A percentile compares a stretch with the other conserved stretches of the same genome.
Evolutionary conservation across 148 eudicot genomes (phyloP).

Genomic region (Gaultheria prostrata): DNA sequence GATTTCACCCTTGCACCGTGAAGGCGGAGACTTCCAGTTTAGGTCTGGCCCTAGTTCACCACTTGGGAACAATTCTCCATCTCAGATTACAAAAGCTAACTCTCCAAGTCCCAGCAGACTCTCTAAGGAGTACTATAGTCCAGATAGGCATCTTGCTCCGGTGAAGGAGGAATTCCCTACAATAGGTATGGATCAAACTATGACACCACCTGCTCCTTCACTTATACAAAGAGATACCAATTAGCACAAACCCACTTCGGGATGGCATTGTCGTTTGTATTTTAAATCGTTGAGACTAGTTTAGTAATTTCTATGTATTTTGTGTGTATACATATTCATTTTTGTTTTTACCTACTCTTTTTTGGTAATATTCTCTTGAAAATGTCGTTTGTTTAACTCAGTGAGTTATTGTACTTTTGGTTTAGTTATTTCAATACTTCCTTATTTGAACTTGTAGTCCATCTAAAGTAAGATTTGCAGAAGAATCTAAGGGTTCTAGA

Average conservation of each 20-base stretch:
- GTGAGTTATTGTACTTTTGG: background rate
- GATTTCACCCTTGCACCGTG: slow-evolving; percentile 40
- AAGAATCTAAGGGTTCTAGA: background rate
- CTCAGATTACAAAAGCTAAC: slow-evolving; percentile 18
- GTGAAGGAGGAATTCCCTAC: slow-evolving; percentile 32
- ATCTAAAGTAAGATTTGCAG: background rate
- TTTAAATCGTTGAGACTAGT: background rate
- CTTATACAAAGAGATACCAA: slow-evolving; percentile 30
- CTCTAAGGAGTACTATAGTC: slow-evolving; percentile 24
- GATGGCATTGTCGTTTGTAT: background rate
- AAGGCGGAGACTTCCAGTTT: slow-evolving; percentile 31
- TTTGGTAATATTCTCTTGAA: background rate
- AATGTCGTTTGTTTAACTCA: background rate
- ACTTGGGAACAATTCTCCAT: slow-evolving; percentile 27
- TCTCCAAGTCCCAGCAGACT: slow-evolving; percentile 43
- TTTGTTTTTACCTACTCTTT: background rate
- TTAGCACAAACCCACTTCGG: slow-evolving; percentile 3
- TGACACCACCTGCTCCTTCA: slow-evolving; percentile 38
- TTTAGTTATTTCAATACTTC: background rate
- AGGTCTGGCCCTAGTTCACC: slow-evolving; percentile 52
- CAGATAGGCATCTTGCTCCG: slow-evolving; percentile 26
- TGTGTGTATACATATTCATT: slow-evolving; percentile 5
- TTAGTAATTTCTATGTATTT: slow-evolving; percentile 3
- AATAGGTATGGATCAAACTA: slow-evolving; percentile 20
- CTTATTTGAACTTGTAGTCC: background rate